These are phyloP conservation scores for Bauhinia variegata DNA, from an alignment of 306 rosid genomes.

Conservation along the genomic window DNA sequence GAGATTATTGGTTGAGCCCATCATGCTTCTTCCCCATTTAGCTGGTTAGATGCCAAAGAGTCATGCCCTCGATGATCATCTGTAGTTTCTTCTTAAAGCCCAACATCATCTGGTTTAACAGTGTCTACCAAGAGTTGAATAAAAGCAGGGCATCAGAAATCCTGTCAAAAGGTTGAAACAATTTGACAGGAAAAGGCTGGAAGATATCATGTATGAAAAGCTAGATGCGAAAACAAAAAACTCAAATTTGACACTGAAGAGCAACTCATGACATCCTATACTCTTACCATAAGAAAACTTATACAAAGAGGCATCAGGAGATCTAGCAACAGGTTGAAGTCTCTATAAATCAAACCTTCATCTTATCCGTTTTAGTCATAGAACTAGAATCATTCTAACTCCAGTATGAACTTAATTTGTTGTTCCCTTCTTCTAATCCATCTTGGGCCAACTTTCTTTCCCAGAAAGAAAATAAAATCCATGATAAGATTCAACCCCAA, in stretches of 20 bases:
- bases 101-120: slow-evolving; percentile 71
- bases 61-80: slow-evolving; percentile 91
- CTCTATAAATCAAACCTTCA: slow-evolving; percentile 11
- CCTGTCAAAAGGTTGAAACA: slow-evolving; percentile 18
- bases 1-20: slow-evolving; percentile 95
- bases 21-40: slow-evolving; percentile 63
- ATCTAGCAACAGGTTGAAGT: slow-evolving; percentile 15
- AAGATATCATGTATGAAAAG: slow-evolving; percentile 12
- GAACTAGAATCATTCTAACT: background rate
- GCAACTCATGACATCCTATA: background rate
- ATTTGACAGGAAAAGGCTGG: background rate
- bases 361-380: background rate
- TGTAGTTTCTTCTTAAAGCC: slow-evolving; percentile 66
- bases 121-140: slow-evolving; percentile 54
- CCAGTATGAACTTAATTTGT: background rate
- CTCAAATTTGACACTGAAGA: slow-evolving; percentile 4
- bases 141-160: slow-evolving; percentile 30
- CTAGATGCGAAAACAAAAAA: slow-evolving; percentile 29
- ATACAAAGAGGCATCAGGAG: slow-evolving; percentile 8
- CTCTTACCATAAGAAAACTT: slow-evolving; percentile 15
- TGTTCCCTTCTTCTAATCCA: background rate
- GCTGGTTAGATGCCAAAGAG: slow-evolving; percentile 55
- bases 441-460: background rate
- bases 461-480: background rate
- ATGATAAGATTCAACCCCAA: too few relatives aligned